A percentile compares a stretch with the other conserved stretches of the same genome.
Conservation (phyloP, 306 rosid genomes). For the Malus domestica region ASM211411v1 NC_041798.1:40410501-40411000, state of each 20-base stretch:
- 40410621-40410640: conserved; percentile 75
- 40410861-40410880: conserved; percentile 69
- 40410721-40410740: conserved; percentile 16
- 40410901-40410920: conserved; percentile 93
- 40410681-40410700: conserved; percentile 85
- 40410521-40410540: conserved; percentile 68
- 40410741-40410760: conserved; percentile 1
- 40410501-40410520: conserved; percentile 38
- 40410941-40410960: conserved; percentile 73
- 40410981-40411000: not conserved
- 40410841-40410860: conserved; percentile 15
- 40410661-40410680: conserved; percentile 68
- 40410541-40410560: conserved; percentile 86
- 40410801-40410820: not conserved
- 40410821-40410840: conserved; percentile 2
- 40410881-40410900: conserved; percentile 89
- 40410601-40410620: conserved; percentile 59
- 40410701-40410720: conserved; percentile 90
- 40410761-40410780: not conserved
- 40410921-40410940: conserved; percentile 90
- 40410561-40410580: conserved; percentile 81
- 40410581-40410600: conserved; percentile 79
- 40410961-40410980: conserved; percentile 3
- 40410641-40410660: conserved; percentile 78
- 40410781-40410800: not conserved